Evolutionary conservation across 225 moss, liverwort and hornwort genomes (phyloP).

Genomic region (Pleurozium schreberi): DNA sequence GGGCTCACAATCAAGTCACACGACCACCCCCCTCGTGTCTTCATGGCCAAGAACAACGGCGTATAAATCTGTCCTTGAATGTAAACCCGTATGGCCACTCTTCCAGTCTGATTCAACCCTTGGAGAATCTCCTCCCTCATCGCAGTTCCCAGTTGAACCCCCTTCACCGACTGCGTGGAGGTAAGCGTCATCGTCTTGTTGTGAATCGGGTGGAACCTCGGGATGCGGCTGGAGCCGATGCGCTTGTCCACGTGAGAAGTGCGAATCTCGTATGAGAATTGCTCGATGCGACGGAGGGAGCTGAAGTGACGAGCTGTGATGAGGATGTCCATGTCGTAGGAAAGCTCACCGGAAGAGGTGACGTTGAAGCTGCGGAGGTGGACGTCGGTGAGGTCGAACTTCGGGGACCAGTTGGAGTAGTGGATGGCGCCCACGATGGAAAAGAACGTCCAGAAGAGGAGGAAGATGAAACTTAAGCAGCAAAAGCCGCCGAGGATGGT

Average conservation of each 20-base stretch:
- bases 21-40: not conserved
- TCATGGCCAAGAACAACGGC: constrained; percentile 4
- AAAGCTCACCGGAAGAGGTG: not conserved
- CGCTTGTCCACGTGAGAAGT: not conserved
- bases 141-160: not conserved
- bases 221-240: not conserved
- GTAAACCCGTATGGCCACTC: not conserved
- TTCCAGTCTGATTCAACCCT: not conserved
- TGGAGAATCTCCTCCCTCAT: not conserved
- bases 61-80: constrained; percentile 8
- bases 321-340: constrained; percentile 22
- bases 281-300: not conserved
- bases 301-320: constrained; percentile 10
- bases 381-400: constrained; percentile 9
- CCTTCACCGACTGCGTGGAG: not conserved
- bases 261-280: constrained; percentile 1
- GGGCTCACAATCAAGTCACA: constrained; percentile 23
- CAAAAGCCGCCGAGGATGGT: not conserved
- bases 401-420: not conserved
- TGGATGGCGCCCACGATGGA: not conserved
- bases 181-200: not conserved
- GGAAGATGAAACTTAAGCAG: not conserved
- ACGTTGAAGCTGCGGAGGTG: constrained; percentile 2
- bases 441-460: not conserved
- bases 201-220: not conserved